Evolutionary conservation across 31 red algal genomes (phyloP).

Genomic region (Odonthalia washingtoniensis): DNA sequence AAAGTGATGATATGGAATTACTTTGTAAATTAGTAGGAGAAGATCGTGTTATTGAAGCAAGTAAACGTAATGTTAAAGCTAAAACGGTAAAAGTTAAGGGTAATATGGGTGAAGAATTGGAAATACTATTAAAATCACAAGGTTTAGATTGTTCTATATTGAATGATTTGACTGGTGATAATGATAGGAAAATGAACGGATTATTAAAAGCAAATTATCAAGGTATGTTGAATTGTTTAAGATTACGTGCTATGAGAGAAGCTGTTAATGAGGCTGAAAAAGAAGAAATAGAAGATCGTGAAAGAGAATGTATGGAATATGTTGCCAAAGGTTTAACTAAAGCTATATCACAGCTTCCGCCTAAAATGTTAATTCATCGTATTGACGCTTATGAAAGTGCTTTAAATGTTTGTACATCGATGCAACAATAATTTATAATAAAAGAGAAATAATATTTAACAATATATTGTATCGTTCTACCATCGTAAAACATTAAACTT

Average conservation of each 20-base stretch:
- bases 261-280: conserved; percentile 36
- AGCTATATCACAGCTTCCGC: conserved; percentile 51
- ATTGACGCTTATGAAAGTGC: conserved; percentile 48
- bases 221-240: conserved; percentile 70
- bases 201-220: conserved; percentile 59
- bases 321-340: conserved; percentile 48
- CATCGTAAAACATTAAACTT: no score
- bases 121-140: conserved; percentile 26
- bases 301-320: conserved; percentile 59
- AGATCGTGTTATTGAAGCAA: background rate
- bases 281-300: conserved; percentile 64
- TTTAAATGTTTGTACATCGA: conserved; percentile 38
- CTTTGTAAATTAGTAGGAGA: background rate
- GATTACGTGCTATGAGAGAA: conserved; percentile 59
- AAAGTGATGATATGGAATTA: background rate
- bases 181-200: conserved; percentile 36
- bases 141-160: conserved; percentile 46
- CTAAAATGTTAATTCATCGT: conserved; percentile 51
- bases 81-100: background rate
- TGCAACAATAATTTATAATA: no score
- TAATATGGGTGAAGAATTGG: background rate
- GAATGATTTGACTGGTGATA: background rate
- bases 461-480: no score
- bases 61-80: background rate
- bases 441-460: no score